phyloP scores from a whole-genome alignment of 2,329 filamentous ascomycete genomes.

The Cladobotryum mycophilum region DNA sequence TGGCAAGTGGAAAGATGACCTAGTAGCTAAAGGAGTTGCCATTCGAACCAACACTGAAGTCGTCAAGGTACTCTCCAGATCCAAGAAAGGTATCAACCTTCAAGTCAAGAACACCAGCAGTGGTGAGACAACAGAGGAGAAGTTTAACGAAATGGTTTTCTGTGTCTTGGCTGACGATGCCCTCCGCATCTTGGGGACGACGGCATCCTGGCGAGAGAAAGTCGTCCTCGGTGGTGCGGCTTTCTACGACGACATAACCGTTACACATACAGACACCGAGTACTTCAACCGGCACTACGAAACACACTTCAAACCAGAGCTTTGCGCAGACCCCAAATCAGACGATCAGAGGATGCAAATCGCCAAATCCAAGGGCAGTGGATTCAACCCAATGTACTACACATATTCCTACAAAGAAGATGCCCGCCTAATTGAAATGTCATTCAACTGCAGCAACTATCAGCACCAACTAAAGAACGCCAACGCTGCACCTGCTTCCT shows the following conservation, averaged over 20 bases:
- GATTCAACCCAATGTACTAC: constrained; percentile 60
- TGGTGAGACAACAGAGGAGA: constrained; percentile 46
- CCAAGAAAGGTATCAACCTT: constrained; percentile 46
- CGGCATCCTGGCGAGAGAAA: constrained; percentile 54
- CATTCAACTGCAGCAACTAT: constrained; percentile 71
- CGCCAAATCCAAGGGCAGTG: constrained; percentile 38
- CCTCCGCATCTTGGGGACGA: constrained; percentile 52
- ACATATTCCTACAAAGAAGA: constrained; percentile 54
- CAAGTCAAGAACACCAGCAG: constrained; percentile 42
- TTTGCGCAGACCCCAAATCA: constrained; percentile 42
- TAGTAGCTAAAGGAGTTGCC: constrained; percentile 48
- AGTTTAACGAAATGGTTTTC: constrained; percentile 61
- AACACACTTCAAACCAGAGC: constrained; percentile 47
- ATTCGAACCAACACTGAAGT: constrained; percentile 53
- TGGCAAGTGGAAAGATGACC: constrained; percentile 48
- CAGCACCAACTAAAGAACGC: constrained; percentile 60
- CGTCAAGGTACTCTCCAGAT: constrained; percentile 43
- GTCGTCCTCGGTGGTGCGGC: constrained; percentile 64
- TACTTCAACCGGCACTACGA: constrained; percentile 67
- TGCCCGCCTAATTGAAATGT: constrained; percentile 58
- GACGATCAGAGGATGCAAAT: constrained; percentile 34
- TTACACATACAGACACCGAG: constrained; percentile 58
- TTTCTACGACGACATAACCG: constrained; percentile 64
- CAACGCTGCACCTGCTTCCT: constrained; percentile 13
- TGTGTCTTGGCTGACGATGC: constrained; percentile 60